These are phyloP conservation scores for Trichosanthes cucumerina DNA, from an alignment of 306 rosid genomes.

Conservation along the genomic window DNA sequence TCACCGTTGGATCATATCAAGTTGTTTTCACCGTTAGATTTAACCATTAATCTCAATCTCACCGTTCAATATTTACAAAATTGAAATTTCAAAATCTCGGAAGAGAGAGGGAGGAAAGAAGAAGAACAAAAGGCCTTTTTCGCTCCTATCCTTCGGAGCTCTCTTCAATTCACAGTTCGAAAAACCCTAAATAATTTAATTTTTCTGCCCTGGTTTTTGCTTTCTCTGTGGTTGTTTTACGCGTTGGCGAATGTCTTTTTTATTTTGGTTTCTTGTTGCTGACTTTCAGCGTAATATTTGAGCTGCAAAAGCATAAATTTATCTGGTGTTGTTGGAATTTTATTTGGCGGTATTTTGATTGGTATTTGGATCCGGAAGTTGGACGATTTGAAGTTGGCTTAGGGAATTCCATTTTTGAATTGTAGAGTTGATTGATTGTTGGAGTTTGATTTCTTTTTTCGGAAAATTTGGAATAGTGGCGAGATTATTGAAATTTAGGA, in stretches of 20 bases:
- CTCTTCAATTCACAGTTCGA: slow-evolving; percentile 17
- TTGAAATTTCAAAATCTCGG: slow-evolving; percentile 93
- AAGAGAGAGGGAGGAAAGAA: slow-evolving; percentile 88
- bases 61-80: slow-evolving; percentile 60
- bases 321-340: slow-evolving; percentile 1
- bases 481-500: slow-evolving; percentile 14
- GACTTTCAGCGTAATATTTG: slow-evolving; percentile 24
- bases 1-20: slow-evolving; percentile 21
- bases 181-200: slow-evolving; percentile 12
- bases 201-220: slow-evolving; percentile 7
- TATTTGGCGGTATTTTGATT: slow-evolving; percentile 7
- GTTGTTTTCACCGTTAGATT: slow-evolving; percentile 32
- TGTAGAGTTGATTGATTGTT: slow-evolving; percentile 12
- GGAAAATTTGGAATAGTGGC: slow-evolving; percentile 16
- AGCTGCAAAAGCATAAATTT: slow-evolving; percentile 27
- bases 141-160: slow-evolving; percentile 11
- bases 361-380: slow-evolving; percentile 42
- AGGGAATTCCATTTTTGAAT: background rate
- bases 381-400: slow-evolving; percentile 28
- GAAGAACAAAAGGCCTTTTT: slow-evolving; percentile 33
- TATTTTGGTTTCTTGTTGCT: slow-evolving; percentile 19
- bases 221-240: background rate
- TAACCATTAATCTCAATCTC: slow-evolving; percentile 13
- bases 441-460: slow-evolving; percentile 15
- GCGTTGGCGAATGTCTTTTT: slow-evolving; percentile 18